Percentiles rank a stretch among this genome's conserved stretches.
Evolutionary conservation across 176 grass and related monocot genomes (phyloP).

Genomic region (Musa acuminata): DNA sequence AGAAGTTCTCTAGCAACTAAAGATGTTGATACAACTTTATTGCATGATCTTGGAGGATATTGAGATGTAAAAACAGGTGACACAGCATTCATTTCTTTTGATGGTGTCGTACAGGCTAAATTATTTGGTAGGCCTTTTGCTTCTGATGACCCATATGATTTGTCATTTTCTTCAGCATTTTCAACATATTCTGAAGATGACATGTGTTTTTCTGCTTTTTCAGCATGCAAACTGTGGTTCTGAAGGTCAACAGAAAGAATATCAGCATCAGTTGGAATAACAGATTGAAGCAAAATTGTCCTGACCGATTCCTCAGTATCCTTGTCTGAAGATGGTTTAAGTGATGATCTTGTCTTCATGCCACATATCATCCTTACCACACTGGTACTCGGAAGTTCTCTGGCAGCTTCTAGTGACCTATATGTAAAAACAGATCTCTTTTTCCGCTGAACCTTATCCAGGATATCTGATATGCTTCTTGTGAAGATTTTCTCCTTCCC

Average conservation of each 20-base stretch:
- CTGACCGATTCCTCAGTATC: neutral
- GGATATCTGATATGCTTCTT: constrained; percentile 26
- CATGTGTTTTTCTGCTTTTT: constrained; percentile 12
- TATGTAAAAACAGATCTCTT: constrained; percentile 24
- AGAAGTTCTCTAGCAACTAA: constrained; percentile 41
- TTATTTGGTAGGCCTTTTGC: constrained; percentile 21
- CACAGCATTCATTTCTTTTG: constrained; percentile 27
- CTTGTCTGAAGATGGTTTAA: constrained; percentile 7
- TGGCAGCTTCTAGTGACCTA: constrained; percentile 9
- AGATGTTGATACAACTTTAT: constrained; percentile 28
- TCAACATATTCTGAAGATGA: constrained; percentile 14
- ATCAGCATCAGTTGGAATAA: neutral
- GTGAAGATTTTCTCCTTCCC: constrained; percentile 14
- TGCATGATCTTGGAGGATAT: constrained; percentile 22
- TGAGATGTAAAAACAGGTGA: constrained; percentile 23
- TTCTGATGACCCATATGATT: constrained; percentile 6
- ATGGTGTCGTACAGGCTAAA: constrained; percentile 19
- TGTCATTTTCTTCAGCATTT: neutral
- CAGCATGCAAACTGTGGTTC: constrained; percentile 7
- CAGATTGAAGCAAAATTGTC: neutral
- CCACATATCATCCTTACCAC: neutral
- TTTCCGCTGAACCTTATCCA: constrained; percentile 26
- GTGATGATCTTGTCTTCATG: neutral
- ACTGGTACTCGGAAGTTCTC: neutral
- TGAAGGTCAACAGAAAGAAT: constrained; percentile 2